phyloP scores from a whole-genome alignment of 2,329 filamentous ascomycete species.

The Calycina herbarum region DNA sequence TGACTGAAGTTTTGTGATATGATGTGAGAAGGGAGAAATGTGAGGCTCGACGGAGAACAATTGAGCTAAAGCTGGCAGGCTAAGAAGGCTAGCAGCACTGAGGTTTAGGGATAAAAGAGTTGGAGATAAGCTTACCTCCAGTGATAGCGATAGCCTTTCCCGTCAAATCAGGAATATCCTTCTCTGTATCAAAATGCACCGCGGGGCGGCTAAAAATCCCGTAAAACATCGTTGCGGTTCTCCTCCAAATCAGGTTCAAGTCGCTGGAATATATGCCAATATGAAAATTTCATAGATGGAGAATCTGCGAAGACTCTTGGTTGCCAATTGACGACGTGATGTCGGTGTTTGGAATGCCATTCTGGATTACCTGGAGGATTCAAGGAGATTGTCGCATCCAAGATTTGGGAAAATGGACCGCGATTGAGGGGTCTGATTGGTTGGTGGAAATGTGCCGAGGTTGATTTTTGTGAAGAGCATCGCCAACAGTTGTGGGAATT shows the following conservation, averaged over 20 bases:
- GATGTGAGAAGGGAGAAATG: not conserved
- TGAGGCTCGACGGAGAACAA: too few relatives aligned
- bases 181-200: constrained; percentile 20
- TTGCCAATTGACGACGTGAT: not conserved
- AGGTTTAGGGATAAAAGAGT: not conserved
- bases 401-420: not conserved
- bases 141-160: constrained; percentile 50
- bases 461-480: not conserved
- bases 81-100: not conserved
- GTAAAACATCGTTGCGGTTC: not conserved
- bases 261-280: not conserved
- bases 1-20: not conserved
- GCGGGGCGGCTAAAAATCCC: not conserved
- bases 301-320: not conserved
- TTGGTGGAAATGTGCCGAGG: not conserved
- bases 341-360: not conserved
- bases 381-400: not conserved
- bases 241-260: not conserved
- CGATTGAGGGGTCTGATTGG: not conserved
- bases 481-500: too few relatives aligned
- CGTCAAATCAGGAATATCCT: constrained; percentile 41
- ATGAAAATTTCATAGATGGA: not conserved
- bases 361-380: not conserved
- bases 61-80: not conserved
- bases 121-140: constrained; percentile 36